Percentiles rank a stretch among this genome's conserved stretches.
Conservation (phyloP, 2,329 filamentous ascomycete species). For the Diaporthe eres region DNA sequence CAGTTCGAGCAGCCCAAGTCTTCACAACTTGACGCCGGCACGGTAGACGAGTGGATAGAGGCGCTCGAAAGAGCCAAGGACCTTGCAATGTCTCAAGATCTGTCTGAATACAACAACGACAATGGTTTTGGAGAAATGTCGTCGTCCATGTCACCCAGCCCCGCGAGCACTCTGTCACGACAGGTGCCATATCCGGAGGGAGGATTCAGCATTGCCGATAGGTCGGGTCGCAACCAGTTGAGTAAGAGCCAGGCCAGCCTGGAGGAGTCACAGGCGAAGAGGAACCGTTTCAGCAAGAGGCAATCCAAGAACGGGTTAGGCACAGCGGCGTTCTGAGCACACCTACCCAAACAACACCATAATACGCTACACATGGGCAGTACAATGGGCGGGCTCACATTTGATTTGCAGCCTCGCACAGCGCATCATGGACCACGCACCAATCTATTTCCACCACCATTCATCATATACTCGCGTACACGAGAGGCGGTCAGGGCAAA, state of each 20-base stretch:
- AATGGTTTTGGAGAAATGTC: constrained; percentile 77
- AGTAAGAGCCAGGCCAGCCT: constrained; percentile 71
- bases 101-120: constrained; percentile 75
- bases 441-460: constrained; percentile 25
- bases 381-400: constrained; percentile 23
- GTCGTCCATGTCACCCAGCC: constrained; percentile 79
- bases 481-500: constrained; percentile 25
- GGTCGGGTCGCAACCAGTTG: constrained; percentile 69
- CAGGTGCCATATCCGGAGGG: constrained; percentile 66
- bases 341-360: constrained; percentile 4
- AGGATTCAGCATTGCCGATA: constrained; percentile 62
- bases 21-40: constrained; percentile 73
- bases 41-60: constrained; percentile 93
- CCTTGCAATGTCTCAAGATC: constrained; percentile 81
- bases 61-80: constrained; percentile 89
- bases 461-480: constrained; percentile 17
- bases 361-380: constrained; percentile 22
- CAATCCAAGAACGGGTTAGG: constrained; percentile 96
- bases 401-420: not conserved
- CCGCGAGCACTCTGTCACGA: constrained; percentile 79
- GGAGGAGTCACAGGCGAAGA: constrained; percentile 65
- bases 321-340: constrained; percentile 77
- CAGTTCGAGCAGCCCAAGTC: constrained; percentile 94
- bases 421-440: constrained; percentile 14
- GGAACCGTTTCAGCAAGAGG: constrained; percentile 84